Percentiles rank a stretch among this genome's conserved stretches.
Evolutionary conservation across 257 asterid species (phyloP).

Genomic region (Asclepias syriaca): DNA sequence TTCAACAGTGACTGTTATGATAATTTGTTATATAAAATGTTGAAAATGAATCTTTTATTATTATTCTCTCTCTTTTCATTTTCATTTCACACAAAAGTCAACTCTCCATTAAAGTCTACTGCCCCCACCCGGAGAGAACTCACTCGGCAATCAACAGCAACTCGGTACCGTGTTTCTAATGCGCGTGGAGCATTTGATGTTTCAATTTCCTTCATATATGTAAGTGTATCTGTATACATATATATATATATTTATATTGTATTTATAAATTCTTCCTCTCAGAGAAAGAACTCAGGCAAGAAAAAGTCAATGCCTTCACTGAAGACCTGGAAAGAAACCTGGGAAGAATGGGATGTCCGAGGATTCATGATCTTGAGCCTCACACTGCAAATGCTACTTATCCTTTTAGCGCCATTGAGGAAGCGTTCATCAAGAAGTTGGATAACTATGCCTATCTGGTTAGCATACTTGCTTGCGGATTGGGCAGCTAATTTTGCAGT

Average conservation of each 20-base stretch:
- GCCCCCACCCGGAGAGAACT: no score
- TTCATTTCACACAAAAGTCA: no score
- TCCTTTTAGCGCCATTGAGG: neutral
- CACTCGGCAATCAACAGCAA: no score
- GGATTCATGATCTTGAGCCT: neutral
- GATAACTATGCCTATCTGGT: constrained; percentile 37
- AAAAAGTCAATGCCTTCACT: neutral
- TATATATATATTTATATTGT: no score
- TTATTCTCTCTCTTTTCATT: no score
- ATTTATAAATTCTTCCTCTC: neutral
- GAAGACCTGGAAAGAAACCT: neutral
- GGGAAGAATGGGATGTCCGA: constrained; percentile 1
- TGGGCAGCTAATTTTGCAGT: constrained; percentile 46
- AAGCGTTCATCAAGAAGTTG: neutral
- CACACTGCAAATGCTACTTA: neutral
- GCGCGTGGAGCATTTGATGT: no score
- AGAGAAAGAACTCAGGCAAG: neutral
- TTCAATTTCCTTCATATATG: neutral
- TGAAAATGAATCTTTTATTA: no score
- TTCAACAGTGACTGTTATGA: no score
- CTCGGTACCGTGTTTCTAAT: no score
- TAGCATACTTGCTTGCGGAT: constrained; percentile 49
- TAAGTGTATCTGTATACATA: no score
- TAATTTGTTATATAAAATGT: no score
- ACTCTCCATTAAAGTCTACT: no score